Base-by-base conservation (phyloP, 2,329 filamentous ascomycete species). In the Calonectria pseudoturangicola region DNA sequence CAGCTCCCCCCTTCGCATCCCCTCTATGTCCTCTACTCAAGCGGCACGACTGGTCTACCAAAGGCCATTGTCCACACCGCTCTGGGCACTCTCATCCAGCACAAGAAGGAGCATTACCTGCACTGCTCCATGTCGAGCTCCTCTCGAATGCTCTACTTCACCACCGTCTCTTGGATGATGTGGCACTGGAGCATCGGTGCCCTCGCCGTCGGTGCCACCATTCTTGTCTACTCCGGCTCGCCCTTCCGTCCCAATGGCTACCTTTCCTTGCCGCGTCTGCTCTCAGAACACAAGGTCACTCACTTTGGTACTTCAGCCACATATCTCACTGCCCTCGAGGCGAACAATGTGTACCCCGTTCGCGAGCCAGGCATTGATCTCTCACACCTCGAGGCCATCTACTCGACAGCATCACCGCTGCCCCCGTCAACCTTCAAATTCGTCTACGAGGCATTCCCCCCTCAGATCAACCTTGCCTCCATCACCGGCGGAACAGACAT, bases 101-200 rank as follows among this genome's bases (percentile, higher is more conserved):
- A 98, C 86, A 98, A 98, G 85, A 99, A 99, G 83, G 97, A 98
- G 82, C 96, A 98, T 81, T 89, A 93, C 58, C 88, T 98, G 3
- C 96, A 98, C 82, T 94, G 94, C 82, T 95, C 95, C 27, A 92
- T 99, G 75, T 88, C 89, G 10, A 89, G 93, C 0, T 86, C 88
- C 2, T 94, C 95, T 50, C 90, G 93, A 25, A 89, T 98, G 81
- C 94, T 98, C 83, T 98, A 98, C 86, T 98, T 96, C 86, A 98
- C 95, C 1, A 98, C 96, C 4, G 95, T 93, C 13, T 97, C 95
- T 0, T 98, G 96, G 97, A 98, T 99, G 96, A 98, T 98, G 96
- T 98, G 96, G 95, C 96, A 98, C 83, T 98, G 96, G 96, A 92
- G 96, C 48, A 90, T 98, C 25, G 96, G 95, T 1, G 95, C 93